Conservation (phyloP, 2,329 filamentous ascomycete species). For the Colletotrichum somersetense region DNA sequence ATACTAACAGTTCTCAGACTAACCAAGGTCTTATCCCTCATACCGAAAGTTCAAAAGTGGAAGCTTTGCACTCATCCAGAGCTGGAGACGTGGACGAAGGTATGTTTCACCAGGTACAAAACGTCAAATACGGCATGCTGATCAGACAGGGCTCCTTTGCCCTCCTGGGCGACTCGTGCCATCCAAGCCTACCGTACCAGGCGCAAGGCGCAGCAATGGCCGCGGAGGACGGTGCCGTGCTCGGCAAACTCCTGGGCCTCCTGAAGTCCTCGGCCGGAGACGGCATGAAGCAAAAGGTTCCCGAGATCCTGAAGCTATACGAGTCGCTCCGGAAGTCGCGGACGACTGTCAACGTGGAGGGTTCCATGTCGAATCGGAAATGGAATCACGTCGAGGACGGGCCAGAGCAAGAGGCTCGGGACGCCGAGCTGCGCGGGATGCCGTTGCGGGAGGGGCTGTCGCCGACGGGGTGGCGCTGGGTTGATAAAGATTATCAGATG, state of each 20-base stretch:
- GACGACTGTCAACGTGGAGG: slow-evolving; percentile 17
- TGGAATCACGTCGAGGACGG: slow-evolving; percentile 33
- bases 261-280: not conserved
- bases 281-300: not conserved
- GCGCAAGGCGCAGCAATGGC: slow-evolving; percentile 47
- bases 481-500: not conserved
- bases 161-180: slow-evolving; percentile 40
- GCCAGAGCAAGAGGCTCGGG: slow-evolving; percentile 28
- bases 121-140: not conserved
- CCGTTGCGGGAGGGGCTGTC: not conserved
- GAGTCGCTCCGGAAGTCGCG: slow-evolving; percentile 24
- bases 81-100: slow-evolving; percentile 31
- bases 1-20: not conserved
- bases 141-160: slow-evolving; percentile 32
- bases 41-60: slow-evolving; percentile 30
- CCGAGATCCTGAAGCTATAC: slow-evolving; percentile 15
- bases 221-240: slow-evolving; percentile 45
- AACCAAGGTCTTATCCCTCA: slow-evolving; percentile 17
- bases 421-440: slow-evolving; percentile 16
- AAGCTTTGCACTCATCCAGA: slow-evolving; percentile 30
- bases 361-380: slow-evolving; percentile 25
- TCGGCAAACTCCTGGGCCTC: slow-evolving; percentile 48
- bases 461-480: not conserved
- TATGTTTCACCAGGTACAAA: not conserved
- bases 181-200: slow-evolving; percentile 45